Evolutionary conservation across 2,329 filamentous ascomycete genomes (phyloP), one percentile per base, ranked within the genome.

Genomic region (Akanthomyces dipterigenus): DNA sequence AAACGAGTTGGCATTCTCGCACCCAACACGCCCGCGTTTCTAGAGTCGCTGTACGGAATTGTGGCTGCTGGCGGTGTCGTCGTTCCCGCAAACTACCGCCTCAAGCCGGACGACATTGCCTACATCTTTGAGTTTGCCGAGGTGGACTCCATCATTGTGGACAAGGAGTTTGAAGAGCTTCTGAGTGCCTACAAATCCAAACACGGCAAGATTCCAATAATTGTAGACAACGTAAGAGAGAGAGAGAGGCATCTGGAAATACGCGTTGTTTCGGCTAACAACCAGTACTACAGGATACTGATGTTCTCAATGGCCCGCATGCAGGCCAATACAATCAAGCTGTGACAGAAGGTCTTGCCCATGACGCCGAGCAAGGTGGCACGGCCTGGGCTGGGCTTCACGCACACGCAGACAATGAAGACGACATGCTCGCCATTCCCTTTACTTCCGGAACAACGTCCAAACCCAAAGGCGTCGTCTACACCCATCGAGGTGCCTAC

Each of bases 361-460:
- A 89, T 72, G 95, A 98, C 71, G 71, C 71, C 1, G 77, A 82
- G n/a, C 82, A 78, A 6, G 90, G 89, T 2, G 72, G 70, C 31
- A 82, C 83, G 54, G 91, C 90, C 24, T 99, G 95, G 93, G 81
- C 80, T 16, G 90, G 84, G 0, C 81, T 98, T 26, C 82, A 90
- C 64, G 81, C 84, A 1, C 87, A 92, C 66, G 83, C 83, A 3
- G 77, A 80, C 1, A 82, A 91, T 67, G 95, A 99, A 72, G 88
- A 96, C 66, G 86, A 86, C 63, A 82, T 91, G 67, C 82, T 98
- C 63, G 91, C 93, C 3, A 85, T 99, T 60, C 91, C 93, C 1
- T 98, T 98, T 73, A 99, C 95, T 0, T 95, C 89, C 31, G 93
- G 93, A 4, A 98, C 95, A 1, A 98, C 95, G 0, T 92, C 93